Base-by-base conservation (phyloP, 2,329 filamentous ascomycete species). In the Hymenotorrendiella dingleyae region DNA sequence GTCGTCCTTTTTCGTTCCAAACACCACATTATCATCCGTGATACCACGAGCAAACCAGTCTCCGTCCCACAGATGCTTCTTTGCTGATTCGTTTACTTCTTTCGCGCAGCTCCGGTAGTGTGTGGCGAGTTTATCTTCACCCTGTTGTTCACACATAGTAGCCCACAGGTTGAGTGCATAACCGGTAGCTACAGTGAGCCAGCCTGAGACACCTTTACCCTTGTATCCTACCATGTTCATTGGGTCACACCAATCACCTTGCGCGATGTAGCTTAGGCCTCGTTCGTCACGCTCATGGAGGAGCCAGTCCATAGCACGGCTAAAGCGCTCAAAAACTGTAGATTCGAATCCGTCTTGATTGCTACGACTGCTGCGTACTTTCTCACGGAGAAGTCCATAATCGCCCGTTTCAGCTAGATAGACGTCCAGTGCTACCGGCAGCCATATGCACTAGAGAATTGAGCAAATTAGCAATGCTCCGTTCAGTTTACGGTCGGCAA, bases 191-290 rank as follows among this genome's bases (percentile, higher is more conserved):
- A 78, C 63, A 0, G 74, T 78, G 24, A 78, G 66, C 74, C 74
- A 78, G 16, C 73, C 74, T 0, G 74, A 78, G 1, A 78, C 74
- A 19, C 74, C 74, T 40, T 68, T 67, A 28, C 74, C 74, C 55
- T 75, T 76, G 54, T 72, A 73, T 4, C 74, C 74, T n/a, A 76
- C 74, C 74, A 78, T 78, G 58, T 78, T 78, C 70, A 78, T 74
- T 3, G 74, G 74, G 47, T 78, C 74, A 50, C 74, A 78, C 74
- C 74, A 78, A 55, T 78, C 74, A 26, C 74, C 74, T 56, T 77
- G 73, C 0, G 72, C 72, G 49, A 78, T 76, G 60, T 71, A 78
- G 55, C 70, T 75, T 6, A 78, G 64, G 0, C 74, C 74, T 3
- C 73, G 69, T 17, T 67, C 56, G 48, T 78, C 74, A 38, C 73